Conservation (phyloP, 2,329 filamentous ascomycete genomes). For the Clarireedia homoeocarpa region DNA sequence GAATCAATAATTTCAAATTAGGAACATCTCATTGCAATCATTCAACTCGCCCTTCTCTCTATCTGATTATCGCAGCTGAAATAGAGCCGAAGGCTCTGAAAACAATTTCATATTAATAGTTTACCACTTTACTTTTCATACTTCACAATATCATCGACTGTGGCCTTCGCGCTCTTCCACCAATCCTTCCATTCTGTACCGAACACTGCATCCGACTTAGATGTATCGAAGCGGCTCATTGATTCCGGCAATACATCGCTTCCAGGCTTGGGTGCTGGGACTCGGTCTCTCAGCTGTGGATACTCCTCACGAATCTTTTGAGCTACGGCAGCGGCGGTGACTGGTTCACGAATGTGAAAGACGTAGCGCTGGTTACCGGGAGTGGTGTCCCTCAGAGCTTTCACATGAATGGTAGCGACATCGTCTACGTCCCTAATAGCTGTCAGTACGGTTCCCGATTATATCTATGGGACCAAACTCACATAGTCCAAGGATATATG, state of each 20-base stretch:
- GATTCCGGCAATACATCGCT: not conserved
- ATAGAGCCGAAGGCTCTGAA: too few species aligned
- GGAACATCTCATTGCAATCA: too few species aligned
- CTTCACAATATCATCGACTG: not conserved
- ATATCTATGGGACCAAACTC: not conserved
- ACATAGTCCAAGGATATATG: not conserved
- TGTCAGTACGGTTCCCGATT: not conserved
- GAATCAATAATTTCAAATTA: not conserved
- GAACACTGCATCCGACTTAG: not conserved
- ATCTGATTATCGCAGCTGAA: too few species aligned
- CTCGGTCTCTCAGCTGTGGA: not conserved
- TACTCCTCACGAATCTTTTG: not conserved
- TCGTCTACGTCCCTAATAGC: not conserved
- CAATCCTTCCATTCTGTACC: not conserved
- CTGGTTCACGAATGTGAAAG: not conserved
- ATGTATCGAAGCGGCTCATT: not conserved
- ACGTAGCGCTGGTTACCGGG: not conserved
- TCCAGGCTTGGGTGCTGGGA: not conserved
- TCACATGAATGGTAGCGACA: not conserved
- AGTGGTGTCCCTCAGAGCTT: not conserved
- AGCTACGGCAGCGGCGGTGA: not conserved
- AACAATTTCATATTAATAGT: too few species aligned
- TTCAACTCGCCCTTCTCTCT: too few species aligned
- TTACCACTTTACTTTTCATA: not conserved
- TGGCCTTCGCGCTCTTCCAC: not conserved